These are phyloP conservation scores for Saccharomyces hybrid DNA, from an alignment of 1,139 yeast species.

Conservation along the genomic window DNA sequence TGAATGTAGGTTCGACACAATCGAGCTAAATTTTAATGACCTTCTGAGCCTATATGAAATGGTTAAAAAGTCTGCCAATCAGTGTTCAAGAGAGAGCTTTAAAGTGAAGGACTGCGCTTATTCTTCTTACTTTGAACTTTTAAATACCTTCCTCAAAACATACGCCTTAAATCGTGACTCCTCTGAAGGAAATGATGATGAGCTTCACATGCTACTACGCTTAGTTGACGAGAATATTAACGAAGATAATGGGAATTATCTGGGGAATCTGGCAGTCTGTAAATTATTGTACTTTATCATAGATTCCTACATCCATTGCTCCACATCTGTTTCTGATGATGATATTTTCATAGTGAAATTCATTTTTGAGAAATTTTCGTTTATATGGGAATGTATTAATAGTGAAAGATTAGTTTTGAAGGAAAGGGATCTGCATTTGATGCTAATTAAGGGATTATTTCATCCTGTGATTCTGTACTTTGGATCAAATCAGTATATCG, in stretches of 20 bases:
- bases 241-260: constrained; percentile 23
- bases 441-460: constrained; percentile 44
- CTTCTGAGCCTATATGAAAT: constrained; percentile 3
- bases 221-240: constrained; percentile 14
- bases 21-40: constrained; percentile 9
- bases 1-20: constrained; percentile 8
- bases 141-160: constrained; percentile 8
- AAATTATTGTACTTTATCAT: constrained; percentile 24
- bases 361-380: constrained; percentile 34
- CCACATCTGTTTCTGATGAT: constrained; percentile 1
- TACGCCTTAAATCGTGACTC: constrained; percentile 5
- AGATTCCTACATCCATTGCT: constrained; percentile 9
- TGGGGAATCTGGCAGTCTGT: constrained; percentile 23
- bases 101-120: constrained; percentile 21
- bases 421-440: constrained; percentile 56
- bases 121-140: constrained; percentile 16
- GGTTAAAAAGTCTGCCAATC: neutral
- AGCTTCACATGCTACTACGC: constrained; percentile 10
- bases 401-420: constrained; percentile 57
- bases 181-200: constrained; percentile 1
- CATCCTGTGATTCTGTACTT: constrained; percentile 31
- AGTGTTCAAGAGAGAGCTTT: constrained; percentile 7
- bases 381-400: constrained; percentile 54
- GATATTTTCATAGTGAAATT: constrained; percentile 8
- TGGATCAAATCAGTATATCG: constrained; percentile 20